Evolutionary conservation across 1,139 yeast genomes (phyloP), one percentile per base, ranked within the genome.

Genomic region (Cylindricascospora bacillispora): DNA sequence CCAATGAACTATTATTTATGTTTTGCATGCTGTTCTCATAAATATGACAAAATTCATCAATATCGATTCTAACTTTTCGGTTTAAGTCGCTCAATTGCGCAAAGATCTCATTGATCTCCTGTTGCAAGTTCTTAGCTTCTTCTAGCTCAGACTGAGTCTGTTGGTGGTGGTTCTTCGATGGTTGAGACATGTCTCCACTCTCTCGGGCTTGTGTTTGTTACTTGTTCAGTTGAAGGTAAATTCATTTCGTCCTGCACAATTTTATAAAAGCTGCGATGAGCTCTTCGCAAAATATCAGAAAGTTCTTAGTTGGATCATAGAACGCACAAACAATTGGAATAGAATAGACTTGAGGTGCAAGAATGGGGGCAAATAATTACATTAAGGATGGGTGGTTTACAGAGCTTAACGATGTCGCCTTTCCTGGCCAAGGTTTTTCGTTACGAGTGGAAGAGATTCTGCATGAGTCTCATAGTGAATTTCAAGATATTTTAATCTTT

Each of bases 391-490:
- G 95, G 36, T 86, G 97, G 97, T 86, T 86, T 56, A 73, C 77
- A 41, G 97, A 86, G 58, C 66, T 78, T 38, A 78, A 82, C 38
- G 83, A 83, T 52, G 77, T 81, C 49, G 72, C 71, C 67, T 89
- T 93, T 78, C 95, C 95, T 11, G 98, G 98, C 33, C 95, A 86
- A 63, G 95, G 94, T 34, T 72, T 89, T 71, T 71, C 83, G 29
- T 66, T 89, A 41, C 70, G 71, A 44, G 95, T 89, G 25, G 77
- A 82, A 40, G 67, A 81, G 58, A 67, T 85, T 29, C 65, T 85
- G 41, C 78, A 80, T 59, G 74, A 70, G 36, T 83, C 74, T 45
- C 67, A 72, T 54, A 80, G 94, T 38, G 70, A 74, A 58, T 85
- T 77, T 59, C 95, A 85, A 60, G 93, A 82, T 49, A 80, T 85